These are phyloP conservation scores for Aspergillus conjunctus DNA, from an alignment of 495 filamentous ascomycete genomes.

Conservation along the genomic window DNA sequence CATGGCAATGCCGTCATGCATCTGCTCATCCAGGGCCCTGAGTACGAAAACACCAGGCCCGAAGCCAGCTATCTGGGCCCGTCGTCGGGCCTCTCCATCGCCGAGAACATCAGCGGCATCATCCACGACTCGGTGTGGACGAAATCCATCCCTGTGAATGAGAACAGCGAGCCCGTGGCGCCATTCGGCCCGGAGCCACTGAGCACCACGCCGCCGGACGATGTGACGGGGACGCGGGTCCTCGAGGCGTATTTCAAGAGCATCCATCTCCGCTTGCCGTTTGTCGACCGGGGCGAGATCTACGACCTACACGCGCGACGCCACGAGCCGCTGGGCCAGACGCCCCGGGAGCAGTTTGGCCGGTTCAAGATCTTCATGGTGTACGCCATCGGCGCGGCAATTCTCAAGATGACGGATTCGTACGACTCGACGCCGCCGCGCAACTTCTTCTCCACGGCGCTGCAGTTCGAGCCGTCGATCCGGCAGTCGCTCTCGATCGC, in stretches of 20 bases:
- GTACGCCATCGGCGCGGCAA: constrained; percentile 43
- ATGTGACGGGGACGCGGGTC: constrained; percentile 35
- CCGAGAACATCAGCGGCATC: constrained; percentile 38
- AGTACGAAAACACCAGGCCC: constrained; percentile 14
- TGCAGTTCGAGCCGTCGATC: constrained; percentile 37
- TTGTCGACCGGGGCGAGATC: constrained; percentile 41
- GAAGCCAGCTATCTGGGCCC: constrained; percentile 39
- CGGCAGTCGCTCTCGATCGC: constrained; percentile 37
- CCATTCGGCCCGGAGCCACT: constrained; percentile 24
- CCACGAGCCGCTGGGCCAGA: constrained; percentile 24
- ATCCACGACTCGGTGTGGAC: constrained; percentile 40
- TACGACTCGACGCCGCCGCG: constrained; percentile 29
- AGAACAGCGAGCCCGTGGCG: constrained; percentile 23
- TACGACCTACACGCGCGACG: constrained; percentile 35
- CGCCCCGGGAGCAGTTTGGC: constrained; percentile 33
- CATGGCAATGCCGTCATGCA: constrained; percentile 16
- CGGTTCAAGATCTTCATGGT: constrained; percentile 49
- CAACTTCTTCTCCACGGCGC: constrained; percentile 29
- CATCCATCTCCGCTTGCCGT: constrained; percentile 42
- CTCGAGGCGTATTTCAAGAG: constrained; percentile 43
- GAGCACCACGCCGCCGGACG: constrained; percentile 33
- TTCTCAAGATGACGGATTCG: constrained; percentile 41
- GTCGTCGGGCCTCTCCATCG: constrained; percentile 40
- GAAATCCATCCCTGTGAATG: constrained; percentile 35
- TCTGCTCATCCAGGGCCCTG: constrained; percentile 38